Evolutionary conservation across 1,139 yeast species (phyloP).

Genomic region (Saccharomyces hybrid): DNA sequence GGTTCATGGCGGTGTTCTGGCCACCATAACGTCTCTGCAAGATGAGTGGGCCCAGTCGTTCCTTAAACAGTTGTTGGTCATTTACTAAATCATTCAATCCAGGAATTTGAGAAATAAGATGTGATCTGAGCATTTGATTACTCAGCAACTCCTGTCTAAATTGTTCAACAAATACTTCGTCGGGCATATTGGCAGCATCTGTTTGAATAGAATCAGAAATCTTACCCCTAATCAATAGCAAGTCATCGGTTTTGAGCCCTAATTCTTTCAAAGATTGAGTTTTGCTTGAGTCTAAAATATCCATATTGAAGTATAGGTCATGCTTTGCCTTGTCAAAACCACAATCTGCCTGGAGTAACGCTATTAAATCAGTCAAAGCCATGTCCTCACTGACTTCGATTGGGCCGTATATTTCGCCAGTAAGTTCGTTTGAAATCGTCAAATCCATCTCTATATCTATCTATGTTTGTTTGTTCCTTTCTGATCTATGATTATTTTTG

Average conservation of each 20-base stretch:
- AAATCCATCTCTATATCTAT: conserved; percentile 18
- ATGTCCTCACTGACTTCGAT: conserved; percentile 48
- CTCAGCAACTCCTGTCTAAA: conserved; percentile 43
- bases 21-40: conserved; percentile 27
- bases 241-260: conserved; percentile 50
- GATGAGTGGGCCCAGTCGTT: conserved; percentile 36
- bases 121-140: conserved; percentile 37
- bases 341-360: conserved; percentile 72
- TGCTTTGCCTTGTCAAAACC: conserved; percentile 44
- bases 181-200: conserved; percentile 14
- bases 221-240: conserved; percentile 40
- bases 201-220: conserved; percentile 7
- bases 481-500: background rate
- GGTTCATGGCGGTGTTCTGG: conserved; percentile 24
- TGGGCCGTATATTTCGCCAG: conserved; percentile 28
- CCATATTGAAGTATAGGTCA: conserved; percentile 43
- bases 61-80: conserved; percentile 48
- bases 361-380: conserved; percentile 60
- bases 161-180: conserved; percentile 42
- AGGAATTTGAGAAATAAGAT: conserved; percentile 37
- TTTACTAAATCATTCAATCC: conserved; percentile 39
- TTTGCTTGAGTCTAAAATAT: conserved; percentile 34
- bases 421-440: conserved; percentile 27
- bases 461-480: background rate
- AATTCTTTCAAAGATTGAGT: conserved; percentile 39